phyloP scores from a whole-genome alignment of 2,329 filamentous ascomycete species.

The Neospermospora avenae region DNA sequence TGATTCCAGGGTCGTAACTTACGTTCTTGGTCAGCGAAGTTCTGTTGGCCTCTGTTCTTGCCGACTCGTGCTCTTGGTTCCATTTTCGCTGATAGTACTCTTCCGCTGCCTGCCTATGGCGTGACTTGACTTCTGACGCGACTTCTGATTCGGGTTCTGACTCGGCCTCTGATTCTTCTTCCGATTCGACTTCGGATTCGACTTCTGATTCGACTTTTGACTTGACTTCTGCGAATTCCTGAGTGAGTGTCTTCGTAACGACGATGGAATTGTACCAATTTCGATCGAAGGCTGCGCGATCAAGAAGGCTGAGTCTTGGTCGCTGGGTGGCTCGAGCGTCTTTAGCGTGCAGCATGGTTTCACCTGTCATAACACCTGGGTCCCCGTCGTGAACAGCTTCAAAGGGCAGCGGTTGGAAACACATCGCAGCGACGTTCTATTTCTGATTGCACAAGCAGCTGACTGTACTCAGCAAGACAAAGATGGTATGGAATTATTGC shows the following conservation, averaged over 20 bases:
- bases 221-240: too few relatives aligned
- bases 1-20: constrained; percentile 34
- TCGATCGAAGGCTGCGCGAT: not conserved
- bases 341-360: not conserved
- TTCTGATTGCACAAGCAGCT: too few relatives aligned
- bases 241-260: too few relatives aligned
- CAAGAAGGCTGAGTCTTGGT: not conserved
- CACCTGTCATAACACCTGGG: not conserved
- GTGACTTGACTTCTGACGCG: too few relatives aligned
- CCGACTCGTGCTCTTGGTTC: constrained; percentile 74
- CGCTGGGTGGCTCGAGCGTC: not conserved
- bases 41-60: constrained; percentile 80
- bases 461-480: not conserved
- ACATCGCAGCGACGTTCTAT: not conserved
- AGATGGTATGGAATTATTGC: constrained; percentile 11
- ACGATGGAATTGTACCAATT: too few relatives aligned
- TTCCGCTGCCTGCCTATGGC: too few relatives aligned
- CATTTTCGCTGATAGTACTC: constrained; percentile 41
- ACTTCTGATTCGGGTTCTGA: too few relatives aligned
- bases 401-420: not conserved
- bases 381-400: not conserved
- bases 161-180: too few relatives aligned
- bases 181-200: not conserved
- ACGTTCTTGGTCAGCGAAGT: constrained; percentile 72
- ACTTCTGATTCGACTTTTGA: too few relatives aligned